Base-by-base conservation (phyloP, 2,329 filamentous ascomycete genomes). In the Sclerotinia subarctica region DNA sequence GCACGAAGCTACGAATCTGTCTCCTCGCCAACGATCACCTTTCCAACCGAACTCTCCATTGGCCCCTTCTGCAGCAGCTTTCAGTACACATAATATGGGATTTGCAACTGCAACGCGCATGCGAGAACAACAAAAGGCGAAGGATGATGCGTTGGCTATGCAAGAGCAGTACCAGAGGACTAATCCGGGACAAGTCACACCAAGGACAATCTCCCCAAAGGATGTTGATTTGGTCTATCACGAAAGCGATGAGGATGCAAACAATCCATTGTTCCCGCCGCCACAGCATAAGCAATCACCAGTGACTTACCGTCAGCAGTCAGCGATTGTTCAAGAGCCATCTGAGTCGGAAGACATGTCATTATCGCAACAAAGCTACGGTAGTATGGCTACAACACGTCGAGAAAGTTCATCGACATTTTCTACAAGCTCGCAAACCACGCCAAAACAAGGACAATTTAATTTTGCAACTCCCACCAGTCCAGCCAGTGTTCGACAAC, bases 151-250 rank as follows among this genome's bases (percentile, higher is more conserved):
- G 71, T 77, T 68, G 75, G 80, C 71, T 73, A 76, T 73, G 72
- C 80, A 38, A 78, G 74, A 76, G 52, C 78, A 80, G 47, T 73
- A 84, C 57, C 80, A 82, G 0, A 73, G 72, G 56, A 68, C 70
- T 35, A 76, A 76, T 32, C 75, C 72, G 78, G 72, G 72, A 44
- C 72, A 83, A 7, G 84, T 84, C 0, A 84, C 90, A n/a, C 84
- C 87, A 1, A 92, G 92, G 79, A 97, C 94, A 0, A 97, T 99
- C 58, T 98, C 94, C 1, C 95, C 94, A 32, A 96, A 96, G 80
- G 94, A 98, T 75, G 92, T 94, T 1, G 80, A 96, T 69, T 81
- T 97, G 62, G 94, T 97, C 69, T 97, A 94, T 77, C 86, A 90
- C 70, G 92, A 95, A 51, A 79, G 83, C 0, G 91, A 94, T 3